phyloP scores from a whole-genome alignment of 2,329 filamentous ascomycete species.

The Diatrype stigma region DNA sequence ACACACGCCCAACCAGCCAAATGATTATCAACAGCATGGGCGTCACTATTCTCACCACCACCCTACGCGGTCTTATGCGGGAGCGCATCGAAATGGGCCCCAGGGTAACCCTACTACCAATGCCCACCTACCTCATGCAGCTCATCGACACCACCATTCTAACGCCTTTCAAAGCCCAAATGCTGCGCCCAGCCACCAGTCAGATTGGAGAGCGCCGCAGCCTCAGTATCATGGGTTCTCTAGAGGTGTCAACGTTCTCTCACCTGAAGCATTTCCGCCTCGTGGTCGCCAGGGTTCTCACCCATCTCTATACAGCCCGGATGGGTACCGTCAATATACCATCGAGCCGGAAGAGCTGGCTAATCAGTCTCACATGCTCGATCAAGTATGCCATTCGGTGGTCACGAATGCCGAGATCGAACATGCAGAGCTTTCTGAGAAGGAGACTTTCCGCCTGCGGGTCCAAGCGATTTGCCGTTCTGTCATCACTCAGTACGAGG shows the following conservation, averaged over 20 bases:
- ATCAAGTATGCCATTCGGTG: slow-evolving; percentile 43
- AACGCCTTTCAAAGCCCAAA: slow-evolving; percentile 10
- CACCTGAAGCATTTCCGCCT: slow-evolving; percentile 20
- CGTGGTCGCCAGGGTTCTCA: slow-evolving; percentile 19
- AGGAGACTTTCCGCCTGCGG: slow-evolving; percentile 63
- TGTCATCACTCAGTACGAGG: slow-evolving; percentile 52
- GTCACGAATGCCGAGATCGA: slow-evolving; percentile 61
- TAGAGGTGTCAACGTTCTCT: slow-evolving; percentile 17
- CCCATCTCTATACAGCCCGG: slow-evolving; percentile 27
- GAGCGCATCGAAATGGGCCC: slow-evolving; percentile 10
- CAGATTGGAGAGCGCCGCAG: slow-evolving; percentile 20
- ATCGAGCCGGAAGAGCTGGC: slow-evolving; percentile 41
- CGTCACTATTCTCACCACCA: slow-evolving; percentile 16
- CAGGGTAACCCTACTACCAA: slow-evolving; percentile 10
- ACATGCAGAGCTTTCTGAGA: slow-evolving; percentile 59
- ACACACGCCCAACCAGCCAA: slow-evolving; percentile 28
- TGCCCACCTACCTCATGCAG: slow-evolving; percentile 4
- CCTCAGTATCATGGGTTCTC: slow-evolving; percentile 8
- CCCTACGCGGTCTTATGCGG: slow-evolving; percentile 27
- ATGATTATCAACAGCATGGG: slow-evolving; percentile 18
- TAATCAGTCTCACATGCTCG: slow-evolving; percentile 46
- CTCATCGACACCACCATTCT: slow-evolving; percentile 11
- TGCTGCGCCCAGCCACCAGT: slow-evolving; percentile 11
- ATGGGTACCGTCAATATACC: slow-evolving; percentile 22
- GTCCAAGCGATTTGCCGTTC: slow-evolving; percentile 63